Conservation (phyloP, 768 basidiomycete species). For the Lactarius pseudohatsudake region DNA sequence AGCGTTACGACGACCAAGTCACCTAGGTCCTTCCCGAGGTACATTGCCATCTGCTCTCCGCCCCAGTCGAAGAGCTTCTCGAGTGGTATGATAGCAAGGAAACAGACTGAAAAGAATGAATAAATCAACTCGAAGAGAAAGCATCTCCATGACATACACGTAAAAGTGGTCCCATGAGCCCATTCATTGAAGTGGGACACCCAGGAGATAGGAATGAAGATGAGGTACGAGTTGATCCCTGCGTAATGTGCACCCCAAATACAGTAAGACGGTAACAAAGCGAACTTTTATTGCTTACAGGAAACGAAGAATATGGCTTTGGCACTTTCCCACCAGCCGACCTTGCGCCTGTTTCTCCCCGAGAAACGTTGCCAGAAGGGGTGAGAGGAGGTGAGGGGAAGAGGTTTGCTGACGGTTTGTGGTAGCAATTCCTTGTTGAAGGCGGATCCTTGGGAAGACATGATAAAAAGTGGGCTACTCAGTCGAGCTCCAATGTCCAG, state of each 20-base stretch:
- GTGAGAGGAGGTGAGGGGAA: not conserved
- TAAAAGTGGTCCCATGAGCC: conserved; percentile 26
- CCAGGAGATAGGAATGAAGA: conserved; percentile 35
- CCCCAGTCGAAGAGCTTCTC: conserved; percentile 68
- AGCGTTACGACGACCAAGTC: conserved; percentile 65
- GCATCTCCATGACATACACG: conserved; percentile 27
- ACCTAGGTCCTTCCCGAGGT: conserved; percentile 57
- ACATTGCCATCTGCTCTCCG: conserved; percentile 54
- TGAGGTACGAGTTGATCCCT: conserved; percentile 31
- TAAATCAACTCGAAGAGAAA: not conserved
- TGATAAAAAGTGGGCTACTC: not conserved
- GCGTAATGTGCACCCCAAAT: not conserved
- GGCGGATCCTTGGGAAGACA: not conserved
- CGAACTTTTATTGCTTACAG: conserved; percentile 12
- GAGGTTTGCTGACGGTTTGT: too few species aligned
- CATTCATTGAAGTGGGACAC: conserved; percentile 32
- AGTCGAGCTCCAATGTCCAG: not conserved
- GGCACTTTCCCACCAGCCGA: conserved; percentile 21
- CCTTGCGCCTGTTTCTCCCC: conserved; percentile 14
- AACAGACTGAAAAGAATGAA: conserved; percentile 46
- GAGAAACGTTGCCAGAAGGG: conserved; percentile 23
- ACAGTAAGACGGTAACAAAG: not conserved
- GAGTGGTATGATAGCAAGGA: conserved; percentile 64
- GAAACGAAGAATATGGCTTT: conserved; percentile 19
- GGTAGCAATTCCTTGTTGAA: not conserved